Evolutionary conservation across 2,329 filamentous ascomycete genomes (phyloP).

Genomic region (Sordariomycetes sp.): DNA sequence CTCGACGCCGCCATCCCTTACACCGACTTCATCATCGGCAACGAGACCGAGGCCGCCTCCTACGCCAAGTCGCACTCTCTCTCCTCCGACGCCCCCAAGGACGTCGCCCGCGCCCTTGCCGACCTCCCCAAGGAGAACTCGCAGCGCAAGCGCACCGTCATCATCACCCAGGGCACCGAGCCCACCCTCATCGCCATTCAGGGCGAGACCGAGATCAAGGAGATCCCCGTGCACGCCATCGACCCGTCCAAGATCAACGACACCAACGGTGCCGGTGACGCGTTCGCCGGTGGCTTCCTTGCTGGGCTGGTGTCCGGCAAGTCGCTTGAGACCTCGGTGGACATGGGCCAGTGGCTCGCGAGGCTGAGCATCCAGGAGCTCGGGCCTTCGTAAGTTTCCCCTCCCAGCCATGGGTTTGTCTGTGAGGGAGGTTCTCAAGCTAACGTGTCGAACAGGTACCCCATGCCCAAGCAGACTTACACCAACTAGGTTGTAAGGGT

Average conservation of each 20-base stretch:
- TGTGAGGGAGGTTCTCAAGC: neutral
- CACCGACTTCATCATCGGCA: slow-evolving; percentile 94
- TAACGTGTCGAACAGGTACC: slow-evolving; percentile 44
- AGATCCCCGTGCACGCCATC: slow-evolving; percentile 75
- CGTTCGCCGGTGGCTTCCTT: slow-evolving; percentile 88
- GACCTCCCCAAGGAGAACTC: slow-evolving; percentile 86
- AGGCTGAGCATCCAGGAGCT: slow-evolving; percentile 89
- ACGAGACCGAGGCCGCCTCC: slow-evolving; percentile 86
- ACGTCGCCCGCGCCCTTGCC: slow-evolving; percentile 78
- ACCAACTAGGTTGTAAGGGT: slow-evolving; percentile 14
- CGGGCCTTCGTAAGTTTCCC: slow-evolving; percentile 74
- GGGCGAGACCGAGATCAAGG: slow-evolving; percentile 58
- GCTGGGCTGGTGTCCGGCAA: slow-evolving; percentile 84
- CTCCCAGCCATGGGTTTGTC: neutral
- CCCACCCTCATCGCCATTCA: slow-evolving; percentile 78
- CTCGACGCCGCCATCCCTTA: slow-evolving; percentile 79
- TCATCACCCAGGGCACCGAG: slow-evolving; percentile 90
- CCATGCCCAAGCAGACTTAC: slow-evolving; percentile 74
- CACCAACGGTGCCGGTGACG: slow-evolving; percentile 94
- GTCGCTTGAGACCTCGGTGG: slow-evolving; percentile 64
- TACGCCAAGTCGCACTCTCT: slow-evolving; percentile 78
- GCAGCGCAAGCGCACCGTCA: slow-evolving; percentile 71
- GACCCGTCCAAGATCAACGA: slow-evolving; percentile 73
- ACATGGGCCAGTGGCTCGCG: slow-evolving; percentile 96
- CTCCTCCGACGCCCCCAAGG: slow-evolving; percentile 64